Percentiles rank a stretch among this genome's conserved stretches.
Conservation (phyloP, 306 rosid genomes). For the Corylus heterophylla region DNA sequence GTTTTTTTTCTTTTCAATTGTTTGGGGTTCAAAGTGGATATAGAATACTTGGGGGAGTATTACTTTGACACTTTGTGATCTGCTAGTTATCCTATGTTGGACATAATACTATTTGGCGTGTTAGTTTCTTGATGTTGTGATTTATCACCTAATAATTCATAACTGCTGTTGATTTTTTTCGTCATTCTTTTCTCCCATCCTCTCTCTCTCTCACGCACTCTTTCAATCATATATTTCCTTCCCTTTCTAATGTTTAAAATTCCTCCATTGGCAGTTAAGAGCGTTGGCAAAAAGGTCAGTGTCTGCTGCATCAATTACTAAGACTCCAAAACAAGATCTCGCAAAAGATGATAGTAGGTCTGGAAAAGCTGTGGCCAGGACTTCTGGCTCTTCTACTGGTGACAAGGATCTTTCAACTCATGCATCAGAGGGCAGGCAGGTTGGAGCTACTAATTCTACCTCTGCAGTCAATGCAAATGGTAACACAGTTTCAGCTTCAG, state of each 20-base stretch:
- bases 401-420: constrained; percentile 66
- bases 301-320: constrained; percentile 59
- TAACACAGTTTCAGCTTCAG: constrained; percentile 41
- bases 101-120: not conserved
- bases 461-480: constrained; percentile 65
- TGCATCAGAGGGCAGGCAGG: constrained; percentile 64
- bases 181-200: not conserved
- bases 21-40: not conserved
- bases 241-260: constrained; percentile 17
- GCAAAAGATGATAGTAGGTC: constrained; percentile 79
- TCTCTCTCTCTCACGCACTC: not conserved
- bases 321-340: constrained; percentile 73
- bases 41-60: not conserved
- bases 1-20: not conserved
- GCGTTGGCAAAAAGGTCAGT: constrained; percentile 60
- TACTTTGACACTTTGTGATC: not conserved
- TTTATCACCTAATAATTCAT: not conserved
- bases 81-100: not conserved
- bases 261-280: constrained; percentile 62
- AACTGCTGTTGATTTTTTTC: not conserved
- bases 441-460: constrained; percentile 40
- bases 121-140: not conserved
- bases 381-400: constrained; percentile 48
- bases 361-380: constrained; percentile 62
- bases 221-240: not conserved